Base-by-base conservation (phyloP, 2,329 filamentous ascomycete species). In the Hymenoscyphus infarciens region DNA sequence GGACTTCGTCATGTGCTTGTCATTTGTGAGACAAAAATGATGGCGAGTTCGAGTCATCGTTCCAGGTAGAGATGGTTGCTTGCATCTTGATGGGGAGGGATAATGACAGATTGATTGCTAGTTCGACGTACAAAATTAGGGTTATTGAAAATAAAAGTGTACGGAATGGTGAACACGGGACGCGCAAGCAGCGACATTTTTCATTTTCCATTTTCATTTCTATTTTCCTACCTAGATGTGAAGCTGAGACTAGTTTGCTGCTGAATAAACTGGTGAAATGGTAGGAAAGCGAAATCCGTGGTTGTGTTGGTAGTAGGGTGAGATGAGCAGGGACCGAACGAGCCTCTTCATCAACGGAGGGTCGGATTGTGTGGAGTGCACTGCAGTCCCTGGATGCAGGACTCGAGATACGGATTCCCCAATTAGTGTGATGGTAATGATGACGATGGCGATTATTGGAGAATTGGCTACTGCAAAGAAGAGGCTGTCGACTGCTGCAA, bases 1-100 rank as follows among this genome's bases (percentile, higher is more conserved):
- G 5, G 35, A 5, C n/a, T 15, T 58, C 19, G 56, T 60, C 58
- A 60, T 60, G 58, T 60, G 42, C 31, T 60, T 60, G 42, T 27
- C 19, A 31, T 3, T 27, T 42, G 49, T 60, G 45, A 54, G 58
- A 54, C 49, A 49, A 27, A 27, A 49, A 22, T 19, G 19, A 55
- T 19, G n/a, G 25, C 15, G 27, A 29, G 6, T 10, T 49, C 25
- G 39, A 59, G 57, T 52, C 39, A 52, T 59, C 22, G 8, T 52
- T 52, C 42, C 7, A 52, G 57, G 57, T n/a, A 45, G 42, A 59
- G 22, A 19, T 19, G 8, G 39, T 33, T 25, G 7, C 39, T 42
- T 42, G 15, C 13, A 27, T 13, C 7, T 7, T 15, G 45, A 8
- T 1, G n/a, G n/a, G n/a, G n/a, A 15, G 6, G 25, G 22, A 10